A percentile compares a stretch with the other conserved stretches of the same genome.
phyloP scores from a whole-genome alignment of 257 asterid genomes.

The Primulina huaijiensis region DNA sequence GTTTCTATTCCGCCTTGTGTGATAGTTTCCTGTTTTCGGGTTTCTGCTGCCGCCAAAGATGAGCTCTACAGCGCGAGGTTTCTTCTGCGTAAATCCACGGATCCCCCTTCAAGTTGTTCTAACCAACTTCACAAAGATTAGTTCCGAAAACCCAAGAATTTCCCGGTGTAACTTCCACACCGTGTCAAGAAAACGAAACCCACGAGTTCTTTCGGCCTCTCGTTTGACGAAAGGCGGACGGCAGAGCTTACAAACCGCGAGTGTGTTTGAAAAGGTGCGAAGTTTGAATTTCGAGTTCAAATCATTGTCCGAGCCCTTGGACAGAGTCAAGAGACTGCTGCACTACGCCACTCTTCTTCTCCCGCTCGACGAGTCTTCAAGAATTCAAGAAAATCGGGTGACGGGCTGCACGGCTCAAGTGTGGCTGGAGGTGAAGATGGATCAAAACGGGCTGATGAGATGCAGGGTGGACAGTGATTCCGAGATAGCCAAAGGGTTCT shows the following conservation, averaged over 20 bases:
- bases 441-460: conserved; percentile 31
- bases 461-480: conserved; percentile 69
- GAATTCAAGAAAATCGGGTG: conserved; percentile 34
- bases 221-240: too few species aligned
- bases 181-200: conserved; percentile 19
- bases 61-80: too few species aligned
- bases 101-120: not conserved
- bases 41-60: too few species aligned
- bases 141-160: conserved; percentile 20
- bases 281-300: conserved; percentile 37
- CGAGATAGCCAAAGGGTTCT: conserved; percentile 76
- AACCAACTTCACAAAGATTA: too few species aligned
- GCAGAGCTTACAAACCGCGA: too few species aligned
- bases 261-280: conserved; percentile 47
- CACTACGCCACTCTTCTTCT: conserved; percentile 42
- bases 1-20: too few species aligned
- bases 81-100: too few species aligned
- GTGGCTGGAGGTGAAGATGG: conserved; percentile 44
- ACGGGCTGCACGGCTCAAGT: conserved; percentile 47
- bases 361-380: conserved; percentile 30
- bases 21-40: too few species aligned
- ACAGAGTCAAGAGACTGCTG: conserved; percentile 40
- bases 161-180: not conserved
- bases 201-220: conserved; percentile 5
- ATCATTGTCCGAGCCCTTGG: conserved; percentile 36